phyloP scores from a whole-genome alignment of 305 asterid species.

The Fraxinus baroniana region DNA sequence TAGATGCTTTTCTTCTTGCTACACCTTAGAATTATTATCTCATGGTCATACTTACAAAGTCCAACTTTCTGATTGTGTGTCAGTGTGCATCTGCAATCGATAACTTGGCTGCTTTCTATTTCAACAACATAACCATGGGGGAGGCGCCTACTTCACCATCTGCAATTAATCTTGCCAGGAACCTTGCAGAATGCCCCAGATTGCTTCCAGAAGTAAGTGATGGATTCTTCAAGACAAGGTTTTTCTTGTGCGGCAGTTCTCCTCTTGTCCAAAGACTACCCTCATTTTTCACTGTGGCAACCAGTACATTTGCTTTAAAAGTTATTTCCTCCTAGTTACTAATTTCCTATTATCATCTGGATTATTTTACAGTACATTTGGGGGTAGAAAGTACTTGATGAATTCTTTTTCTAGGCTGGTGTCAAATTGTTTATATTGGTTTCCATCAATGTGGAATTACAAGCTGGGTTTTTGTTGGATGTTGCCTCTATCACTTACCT shows the following conservation, averaged over 20 bases:
- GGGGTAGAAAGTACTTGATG: neutral
- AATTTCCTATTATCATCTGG: slow-evolving; percentile 3
- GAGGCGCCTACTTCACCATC: slow-evolving; percentile 71
- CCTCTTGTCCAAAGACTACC: slow-evolving; percentile 2
- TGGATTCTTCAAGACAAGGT: slow-evolving; percentile 11
- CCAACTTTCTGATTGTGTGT: slow-evolving; percentile 6
- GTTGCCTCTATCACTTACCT: neutral
- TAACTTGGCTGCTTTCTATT: slow-evolving; percentile 84
- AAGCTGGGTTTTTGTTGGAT: neutral
- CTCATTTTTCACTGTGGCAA: slow-evolving; percentile 9
- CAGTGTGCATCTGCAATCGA: slow-evolving; percentile 96
- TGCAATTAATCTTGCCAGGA: slow-evolving; percentile 78
- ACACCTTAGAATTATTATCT: neutral
- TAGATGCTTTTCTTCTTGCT: neutral
- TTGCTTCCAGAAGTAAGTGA: slow-evolving; percentile 79
- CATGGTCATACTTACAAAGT: neutral
- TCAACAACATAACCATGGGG: slow-evolving; percentile 78
- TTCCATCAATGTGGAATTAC: slow-evolving; percentile 10
- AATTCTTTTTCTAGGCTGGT: slow-evolving; percentile 6
- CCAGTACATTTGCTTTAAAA: neutral
- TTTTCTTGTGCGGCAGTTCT: slow-evolving; percentile 2
- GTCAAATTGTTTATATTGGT: slow-evolving; percentile 10
- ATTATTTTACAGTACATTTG: neutral
- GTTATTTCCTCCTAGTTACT: neutral
- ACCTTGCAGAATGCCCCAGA: slow-evolving; percentile 76